These are phyloP conservation scores for Thuja plicata DNA, from an alignment of 83 land plant species.

Conservation along the genomic window DNA sequence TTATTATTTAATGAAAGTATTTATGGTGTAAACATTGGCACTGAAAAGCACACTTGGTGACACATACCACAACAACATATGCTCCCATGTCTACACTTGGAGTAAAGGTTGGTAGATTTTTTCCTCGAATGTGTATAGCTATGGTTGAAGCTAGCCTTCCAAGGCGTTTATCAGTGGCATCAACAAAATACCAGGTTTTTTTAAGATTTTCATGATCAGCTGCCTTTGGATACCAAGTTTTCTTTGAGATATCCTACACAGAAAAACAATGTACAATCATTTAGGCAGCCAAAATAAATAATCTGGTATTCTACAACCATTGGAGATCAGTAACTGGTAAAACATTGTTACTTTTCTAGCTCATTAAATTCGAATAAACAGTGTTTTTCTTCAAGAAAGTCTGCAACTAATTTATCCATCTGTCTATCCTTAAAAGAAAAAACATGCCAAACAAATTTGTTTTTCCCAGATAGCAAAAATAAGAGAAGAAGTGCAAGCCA, in stretches of 20 bases:
- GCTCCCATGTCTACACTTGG: conserved; percentile 98
- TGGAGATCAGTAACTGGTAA: background rate
- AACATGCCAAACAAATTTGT: background rate
- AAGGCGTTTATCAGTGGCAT: conserved; percentile 86
- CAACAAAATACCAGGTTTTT: conserved; percentile 91
- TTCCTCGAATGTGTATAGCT: conserved; percentile 91
- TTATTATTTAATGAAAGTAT: background rate
- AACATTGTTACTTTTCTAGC: no score
- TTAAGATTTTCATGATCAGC: conserved; percentile 70
- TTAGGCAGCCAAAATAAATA: background rate
- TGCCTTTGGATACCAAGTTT: conserved; percentile 92
- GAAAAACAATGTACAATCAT: background rate
- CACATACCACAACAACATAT: conserved; percentile 86
- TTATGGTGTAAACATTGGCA: background rate
- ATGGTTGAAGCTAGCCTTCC: conserved; percentile 91
- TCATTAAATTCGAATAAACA: background rate
- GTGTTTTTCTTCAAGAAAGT: background rate
- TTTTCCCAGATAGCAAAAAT: background rate
- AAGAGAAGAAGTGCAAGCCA: background rate
- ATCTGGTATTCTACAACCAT: background rate
- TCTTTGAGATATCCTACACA: conserved; percentile 76
- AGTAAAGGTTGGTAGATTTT: conserved; percentile 75
- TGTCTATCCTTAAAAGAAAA: background rate
- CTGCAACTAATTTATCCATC: background rate
- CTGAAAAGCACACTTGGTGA: background rate